Base-by-base conservation (phyloP, 2,329 filamentous ascomycete species). In the Aspergillus pseudonomiae region DNA sequence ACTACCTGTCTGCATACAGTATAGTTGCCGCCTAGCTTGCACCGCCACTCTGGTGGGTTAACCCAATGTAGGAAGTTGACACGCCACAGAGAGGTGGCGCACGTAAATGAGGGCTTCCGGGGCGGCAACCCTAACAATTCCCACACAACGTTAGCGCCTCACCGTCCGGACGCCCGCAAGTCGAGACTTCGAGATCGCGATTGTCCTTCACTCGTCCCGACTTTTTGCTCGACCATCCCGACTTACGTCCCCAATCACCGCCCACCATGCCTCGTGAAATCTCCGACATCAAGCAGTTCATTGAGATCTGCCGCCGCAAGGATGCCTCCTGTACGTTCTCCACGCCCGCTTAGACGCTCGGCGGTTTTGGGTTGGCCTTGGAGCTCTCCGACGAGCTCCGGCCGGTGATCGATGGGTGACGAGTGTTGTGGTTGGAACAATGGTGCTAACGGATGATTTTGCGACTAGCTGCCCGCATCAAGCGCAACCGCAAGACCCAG, bases 291-390 rank as follows among this genome's bases (percentile, higher is more conserved):
- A 98, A 99, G 82, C 82, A 97, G 89, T 99, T 99, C 92, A 96
- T 99, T 84, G 95, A 98, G 91, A 97, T 99, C 89, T 97, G 92
- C 90, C 91, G 94, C 85, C 92, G 95, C 83, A 96, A 97, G 88
- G 96, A 99, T 90, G 95, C 95, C 82, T 96, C 92, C 82, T 97
- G 95, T 99, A 92, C 79, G 93, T 94, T 67, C 67, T 59, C 55
- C 53, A 48, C 26, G 16, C 34, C 53, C 28, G 11, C 24, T 28
- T 52, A 41, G 24, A 45, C 55, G 26, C 60, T 30, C 39, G 43
- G 45, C 21, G 30, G 56, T 48, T 36, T 39, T 46, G 26, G 59
- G 59, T 45, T 56, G 28, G 32, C 28, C 19, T n/a, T 48, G 24
- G 26, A 19, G 61, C 59, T 56, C 41, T 19, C 56, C 30, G 54